A percentile compares a stretch with the other conserved stretches of the same genome.
These are phyloP conservation scores for Candida ulmi DNA, from an alignment of 805 yeast genomes.

Conservation along the genomic window DNA sequence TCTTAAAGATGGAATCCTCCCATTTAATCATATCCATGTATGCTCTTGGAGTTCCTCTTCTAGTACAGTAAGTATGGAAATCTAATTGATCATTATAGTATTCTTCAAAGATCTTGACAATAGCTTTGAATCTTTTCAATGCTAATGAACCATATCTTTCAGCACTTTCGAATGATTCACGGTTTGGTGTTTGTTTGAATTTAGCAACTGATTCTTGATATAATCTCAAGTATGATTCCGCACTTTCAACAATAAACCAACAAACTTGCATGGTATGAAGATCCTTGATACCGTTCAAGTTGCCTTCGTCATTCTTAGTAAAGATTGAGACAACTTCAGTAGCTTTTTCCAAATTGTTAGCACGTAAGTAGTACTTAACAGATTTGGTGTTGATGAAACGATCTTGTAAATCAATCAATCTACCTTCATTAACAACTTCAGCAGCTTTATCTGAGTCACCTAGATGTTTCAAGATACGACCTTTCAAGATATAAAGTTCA, in stretches of 20 bases:
- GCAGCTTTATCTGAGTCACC: conserved; percentile 63
- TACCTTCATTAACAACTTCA: conserved; percentile 59
- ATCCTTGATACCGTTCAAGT: conserved; percentile 75
- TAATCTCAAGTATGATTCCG: conserved; percentile 69
- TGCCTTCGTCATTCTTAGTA: conserved; percentile 76
- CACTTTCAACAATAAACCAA: conserved; percentile 83
- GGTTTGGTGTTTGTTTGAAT: conserved; percentile 12
- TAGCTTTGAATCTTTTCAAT: conserved; percentile 67
- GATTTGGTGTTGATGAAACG: conserved; percentile 87
- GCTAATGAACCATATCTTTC: conserved; percentile 63
- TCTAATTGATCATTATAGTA: conserved; percentile 85
- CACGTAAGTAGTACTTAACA: conserved; percentile 76
- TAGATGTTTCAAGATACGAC: conserved; percentile 68
- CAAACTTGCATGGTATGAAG: conserved; percentile 85
- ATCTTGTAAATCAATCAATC: conserved; percentile 80
- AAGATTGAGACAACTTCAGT: conserved; percentile 69
- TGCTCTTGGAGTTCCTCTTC: conserved; percentile 86
- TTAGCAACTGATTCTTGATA: conserved; percentile 39
- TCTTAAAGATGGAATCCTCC: conserved; percentile 70
- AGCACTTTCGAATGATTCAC: conserved; percentile 25
- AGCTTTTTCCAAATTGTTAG: conserved; percentile 69
- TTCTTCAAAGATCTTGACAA: conserved; percentile 61
- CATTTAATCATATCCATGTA: conserved; percentile 73
- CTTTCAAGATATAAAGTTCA: conserved; percentile 76
- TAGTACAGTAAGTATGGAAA: conserved; percentile 87